Base-by-base conservation (phyloP, 768 basidiomycete genomes). In the Lentinula edodes region DNA sequence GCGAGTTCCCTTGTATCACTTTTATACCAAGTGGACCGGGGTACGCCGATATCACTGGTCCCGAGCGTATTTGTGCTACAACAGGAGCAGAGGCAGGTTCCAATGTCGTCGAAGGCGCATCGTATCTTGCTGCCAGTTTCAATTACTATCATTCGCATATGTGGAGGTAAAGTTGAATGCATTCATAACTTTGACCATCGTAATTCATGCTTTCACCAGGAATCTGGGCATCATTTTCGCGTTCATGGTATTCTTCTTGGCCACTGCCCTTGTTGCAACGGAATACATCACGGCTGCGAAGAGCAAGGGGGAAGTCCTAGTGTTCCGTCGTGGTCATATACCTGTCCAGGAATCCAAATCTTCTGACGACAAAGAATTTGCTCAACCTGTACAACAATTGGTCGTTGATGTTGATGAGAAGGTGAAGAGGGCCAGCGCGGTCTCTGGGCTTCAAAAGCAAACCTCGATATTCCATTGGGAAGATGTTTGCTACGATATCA, bases 401-500 rank as follows among this genome's bases (percentile, higher is more conserved):
- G 15, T 28, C 62, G 62, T 53, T 41, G 59, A 63, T 69, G 58
- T 63, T 66, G 59, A 73, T 74, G 48, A 52, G 36, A 42, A 46
- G 36, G 15, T 36, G 15, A 42, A 52, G 20, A 50, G 48, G 45
- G 34, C 64, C 64, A 43, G 64, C 61, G 58, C 68, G 62, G 61
- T 52, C 36, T 16, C 55, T 56, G 55, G 55, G 15, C 16, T 61
- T 3, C 61, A 61, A 16, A 54, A 61, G 23, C 61, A 61, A 38
- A 61, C 61, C 12, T 43, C 52, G 34, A 75, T 80, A 1, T 80
- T 83, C 71, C 78, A 80, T 10, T 83, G 80, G 79, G 71, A 76
- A 54, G 69, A 75, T 53, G 67, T 77, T 1, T 75, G 74, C 70
- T 82, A 80, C 64, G 75, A 73, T 63, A 68, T 72, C 61, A 68